Base-by-base conservation (phyloP, 176 grass and related monocot genomes). In the Eleusine indica region DNA sequence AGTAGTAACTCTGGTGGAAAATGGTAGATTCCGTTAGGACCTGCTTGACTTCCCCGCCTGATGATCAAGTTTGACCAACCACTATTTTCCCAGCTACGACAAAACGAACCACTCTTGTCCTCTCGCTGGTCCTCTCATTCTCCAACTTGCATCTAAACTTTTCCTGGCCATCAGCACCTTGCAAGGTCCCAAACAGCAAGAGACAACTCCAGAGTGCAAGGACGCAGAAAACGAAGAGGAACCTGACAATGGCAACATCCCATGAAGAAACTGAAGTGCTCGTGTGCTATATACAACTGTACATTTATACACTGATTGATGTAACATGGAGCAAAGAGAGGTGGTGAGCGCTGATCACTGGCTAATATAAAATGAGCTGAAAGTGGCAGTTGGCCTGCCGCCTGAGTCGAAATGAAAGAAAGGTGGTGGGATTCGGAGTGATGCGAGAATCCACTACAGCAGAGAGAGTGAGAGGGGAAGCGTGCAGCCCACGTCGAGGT, bases 401-500 rank as follows among this genome's bases (percentile, higher is more conserved):
- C 16, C 5, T 43, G 58, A 80, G 39, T 39, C 13, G 42, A 47
- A 35, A 57, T n/a, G 51, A 73, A 68, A 73, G 46, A 73, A 68
- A 73, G 57, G 57, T 0, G 49, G 38, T 37, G 44, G 28, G 78
- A 67, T 81, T 75, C 85, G 47, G 39, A 13, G 57, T 78, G 83
- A 90, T 56, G 79, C 21, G 73, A 83, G 68, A 81, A 73, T 78
- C 83, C 88, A 86, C 88, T 90, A 68, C 17, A 5, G 35, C 42
- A 0, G 16, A 11, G 29, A 4, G 56, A 9, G 66, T 0, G 65
- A 18, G 35, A 32, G 44, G 46, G 73, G 73, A 82, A 66, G 84
- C 88, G 88, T 90, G 88, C 88, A 74, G 68, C 29, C 84, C 88
- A 90, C 84, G 88, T 83, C 68, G 58, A 83, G 17, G 21, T 79